A percentile compares a stretch with the other conserved stretches of the same genome.
phyloP scores from a whole-genome alignment of 139 green algal genomes.

The Chlorella sp. region DNA sequence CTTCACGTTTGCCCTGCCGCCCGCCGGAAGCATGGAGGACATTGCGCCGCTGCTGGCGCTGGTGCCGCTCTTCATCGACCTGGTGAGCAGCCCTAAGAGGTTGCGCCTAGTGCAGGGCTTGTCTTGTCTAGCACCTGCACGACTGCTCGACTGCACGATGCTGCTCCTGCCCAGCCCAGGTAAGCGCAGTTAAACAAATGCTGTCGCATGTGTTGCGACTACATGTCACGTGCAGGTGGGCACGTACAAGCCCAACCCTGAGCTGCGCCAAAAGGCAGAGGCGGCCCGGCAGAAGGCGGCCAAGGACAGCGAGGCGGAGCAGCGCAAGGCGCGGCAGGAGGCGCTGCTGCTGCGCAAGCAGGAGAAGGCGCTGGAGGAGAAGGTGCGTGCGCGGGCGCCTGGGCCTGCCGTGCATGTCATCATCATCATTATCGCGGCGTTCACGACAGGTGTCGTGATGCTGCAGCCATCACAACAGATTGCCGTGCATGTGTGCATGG shows the following conservation, averaged over 20 bases:
- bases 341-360: conserved; percentile 15
- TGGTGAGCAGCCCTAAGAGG: no score
- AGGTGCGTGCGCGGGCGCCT: not conserved
- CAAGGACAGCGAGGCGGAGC: conserved; percentile 9
- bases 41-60: conserved; percentile 23
- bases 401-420: no score
- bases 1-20: conserved; percentile 31
- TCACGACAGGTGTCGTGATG: not conserved
- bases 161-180: no score
- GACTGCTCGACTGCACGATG: no score
- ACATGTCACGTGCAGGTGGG: conserved; percentile 16
- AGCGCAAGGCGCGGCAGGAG: conserved; percentile 13
- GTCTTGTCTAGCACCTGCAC: no score
- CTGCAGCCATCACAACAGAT: not conserved
- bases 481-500: not conserved
- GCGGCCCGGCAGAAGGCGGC: conserved; percentile 9
- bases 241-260: conserved; percentile 15
- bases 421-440: no score
- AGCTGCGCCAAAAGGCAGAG: conserved; percentile 14
- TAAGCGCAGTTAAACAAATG: no score
- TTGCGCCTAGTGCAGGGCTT: no score
- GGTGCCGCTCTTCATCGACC: conserved; percentile 38
- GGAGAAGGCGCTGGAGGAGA: conserved; percentile 11
- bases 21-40: conserved; percentile 16
- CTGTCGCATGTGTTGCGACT: no score